Percentiles rank a stretch among this genome's conserved stretches.
These are phyloP conservation scores for Acanthamoeba sp. DNA, from an alignment of 208 protist species.

Conservation along the genomic window DNA sequence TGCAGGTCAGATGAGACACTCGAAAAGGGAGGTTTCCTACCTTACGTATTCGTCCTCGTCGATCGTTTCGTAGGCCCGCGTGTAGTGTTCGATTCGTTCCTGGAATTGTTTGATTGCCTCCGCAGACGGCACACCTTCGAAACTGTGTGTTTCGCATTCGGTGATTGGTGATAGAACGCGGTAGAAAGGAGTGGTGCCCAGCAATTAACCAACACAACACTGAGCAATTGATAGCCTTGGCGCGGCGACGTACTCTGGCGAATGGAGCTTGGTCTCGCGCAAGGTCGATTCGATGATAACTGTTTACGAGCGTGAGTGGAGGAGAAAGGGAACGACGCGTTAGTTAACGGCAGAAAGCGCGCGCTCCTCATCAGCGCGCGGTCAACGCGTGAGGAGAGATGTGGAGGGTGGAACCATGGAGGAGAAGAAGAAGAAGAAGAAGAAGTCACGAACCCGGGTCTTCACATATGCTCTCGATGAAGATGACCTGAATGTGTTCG, in stretches of 20 bases:
- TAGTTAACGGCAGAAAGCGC: no score
- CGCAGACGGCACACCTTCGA: constrained; percentile 66
- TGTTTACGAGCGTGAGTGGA: background rate
- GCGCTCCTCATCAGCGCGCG: no score
- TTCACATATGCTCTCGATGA: constrained; percentile 83
- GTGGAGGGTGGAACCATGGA: no score
- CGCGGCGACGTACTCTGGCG: constrained; percentile 81
- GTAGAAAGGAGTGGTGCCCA: no score
- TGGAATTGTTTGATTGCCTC: constrained; percentile 81
- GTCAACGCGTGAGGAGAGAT: no score
- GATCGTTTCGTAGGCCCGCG: constrained; percentile 77
- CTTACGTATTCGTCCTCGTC: constrained; percentile 78
- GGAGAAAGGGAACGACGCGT: no score
- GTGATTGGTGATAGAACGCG: no score
- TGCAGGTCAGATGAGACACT: no score
- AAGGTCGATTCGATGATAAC: constrained; percentile 84
- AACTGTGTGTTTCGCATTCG: no score
- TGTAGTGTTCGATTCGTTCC: constrained; percentile 77
- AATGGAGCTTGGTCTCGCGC: constrained; percentile 78
- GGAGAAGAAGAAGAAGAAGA: constrained; percentile 4
- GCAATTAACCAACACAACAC: no score
- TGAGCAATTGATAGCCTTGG: no score
- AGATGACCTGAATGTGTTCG: constrained; percentile 78
- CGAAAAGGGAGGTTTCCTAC: background rate
- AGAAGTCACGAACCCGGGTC: constrained; percentile 55